phyloP scores from a whole-genome alignment of 495 filamentous ascomycete species.

The Tetracladium marchalianum region DNA sequence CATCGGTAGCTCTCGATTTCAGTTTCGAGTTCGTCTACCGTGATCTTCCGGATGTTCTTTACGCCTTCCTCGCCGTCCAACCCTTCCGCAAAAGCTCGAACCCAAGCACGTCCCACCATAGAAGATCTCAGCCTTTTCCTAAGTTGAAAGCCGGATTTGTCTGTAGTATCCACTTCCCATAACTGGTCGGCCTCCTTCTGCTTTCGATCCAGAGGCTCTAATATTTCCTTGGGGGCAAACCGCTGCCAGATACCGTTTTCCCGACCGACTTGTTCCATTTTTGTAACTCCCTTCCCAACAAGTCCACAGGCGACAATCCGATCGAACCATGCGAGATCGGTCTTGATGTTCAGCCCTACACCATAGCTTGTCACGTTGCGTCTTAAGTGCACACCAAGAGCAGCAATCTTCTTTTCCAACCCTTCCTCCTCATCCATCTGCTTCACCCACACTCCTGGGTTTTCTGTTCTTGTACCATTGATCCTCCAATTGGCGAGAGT shows the following conservation, averaged over 20 bases:
- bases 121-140: too few relatives aligned
- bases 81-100: too few relatives aligned
- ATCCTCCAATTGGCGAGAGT: constrained; percentile 49
- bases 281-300: constrained; percentile 66
- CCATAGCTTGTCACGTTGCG: constrained; percentile 81
- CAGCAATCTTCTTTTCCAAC: constrained; percentile 64
- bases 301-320: constrained; percentile 84
- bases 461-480: constrained; percentile 47
- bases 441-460: constrained; percentile 80
- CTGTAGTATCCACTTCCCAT: too few relatives aligned
- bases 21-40: too few relatives aligned
- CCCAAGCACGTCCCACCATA: too few relatives aligned
- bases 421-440: neutral
- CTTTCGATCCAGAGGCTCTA: too few relatives aligned
- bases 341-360: constrained; percentile 71
- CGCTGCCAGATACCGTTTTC: constrained; percentile 20
- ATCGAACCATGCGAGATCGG: constrained; percentile 58
- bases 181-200: too few relatives aligned
- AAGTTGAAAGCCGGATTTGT: too few relatives aligned
- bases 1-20: too few relatives aligned
- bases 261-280: constrained; percentile 29
- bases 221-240: too few relatives aligned
- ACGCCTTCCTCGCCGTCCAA: too few relatives aligned
- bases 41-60: too few relatives aligned
- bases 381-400: constrained; percentile 79